Conservation (phyloP, 768 basidiomycete genomes). For the Agaricus blazei region DNA sequence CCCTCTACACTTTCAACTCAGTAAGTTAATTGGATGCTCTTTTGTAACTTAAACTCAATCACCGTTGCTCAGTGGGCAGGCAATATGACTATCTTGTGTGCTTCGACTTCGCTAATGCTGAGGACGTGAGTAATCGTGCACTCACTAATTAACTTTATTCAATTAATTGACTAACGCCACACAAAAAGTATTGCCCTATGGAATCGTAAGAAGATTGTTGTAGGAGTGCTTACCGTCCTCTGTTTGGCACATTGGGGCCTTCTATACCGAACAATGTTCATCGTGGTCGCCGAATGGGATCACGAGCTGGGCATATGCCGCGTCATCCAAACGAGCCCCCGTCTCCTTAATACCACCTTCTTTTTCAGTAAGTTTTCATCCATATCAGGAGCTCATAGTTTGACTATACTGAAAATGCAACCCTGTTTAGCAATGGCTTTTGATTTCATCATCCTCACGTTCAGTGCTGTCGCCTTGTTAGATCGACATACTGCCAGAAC, state of each 20-base stretch:
- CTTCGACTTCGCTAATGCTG: slow-evolving; percentile 66
- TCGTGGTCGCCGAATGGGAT: slow-evolving; percentile 55
- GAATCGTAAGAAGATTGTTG: slow-evolving; percentile 51
- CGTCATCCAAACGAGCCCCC: slow-evolving; percentile 48
- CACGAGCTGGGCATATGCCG: slow-evolving; percentile 34
- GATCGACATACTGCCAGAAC: slow-evolving; percentile 48
- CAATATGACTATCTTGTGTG: slow-evolving; percentile 60
- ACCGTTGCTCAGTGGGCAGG: slow-evolving; percentile 44
- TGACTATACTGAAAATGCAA: not conserved
- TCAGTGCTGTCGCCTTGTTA: slow-evolving; percentile 50
- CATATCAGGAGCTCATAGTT: not conserved
- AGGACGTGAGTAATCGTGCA: slow-evolving; percentile 44
- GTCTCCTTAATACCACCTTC: slow-evolving; percentile 58
- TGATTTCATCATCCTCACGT: slow-evolving; percentile 54
- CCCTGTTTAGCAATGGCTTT: slow-evolving; percentile 58
- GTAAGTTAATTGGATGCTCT: slow-evolving; percentile 26
- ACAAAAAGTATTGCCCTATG: slow-evolving; percentile 57
- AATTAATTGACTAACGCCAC: slow-evolving; percentile 1
- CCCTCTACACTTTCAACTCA: slow-evolving; percentile 65
- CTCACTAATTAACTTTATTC: not conserved
- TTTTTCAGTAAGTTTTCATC: slow-evolving; percentile 59
- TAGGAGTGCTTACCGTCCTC: slow-evolving; percentile 45
- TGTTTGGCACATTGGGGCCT: slow-evolving; percentile 63
- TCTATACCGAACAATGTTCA: slow-evolving; percentile 66
- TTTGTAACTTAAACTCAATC: not conserved